Percentiles rank a stretch among this genome's conserved stretches.
These are phyloP conservation scores for Silene latifolia DNA, from an alignment of 148 eudicot genomes.

Conservation along the genomic window DNA sequence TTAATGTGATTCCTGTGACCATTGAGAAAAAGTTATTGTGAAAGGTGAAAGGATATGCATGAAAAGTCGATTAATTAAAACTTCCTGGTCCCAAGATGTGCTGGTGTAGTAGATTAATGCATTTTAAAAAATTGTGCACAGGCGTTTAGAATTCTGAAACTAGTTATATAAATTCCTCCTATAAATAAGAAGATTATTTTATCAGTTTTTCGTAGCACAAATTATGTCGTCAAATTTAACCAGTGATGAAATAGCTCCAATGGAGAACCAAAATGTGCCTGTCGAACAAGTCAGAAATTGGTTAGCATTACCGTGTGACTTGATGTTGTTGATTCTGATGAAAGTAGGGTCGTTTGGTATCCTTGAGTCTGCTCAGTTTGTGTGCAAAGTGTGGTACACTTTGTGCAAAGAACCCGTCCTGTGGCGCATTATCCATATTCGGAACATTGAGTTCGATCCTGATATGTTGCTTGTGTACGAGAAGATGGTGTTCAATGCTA, in stretches of 20 bases:
- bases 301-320: neutral
- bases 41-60: too few relatives aligned
- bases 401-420: constrained; percentile 59
- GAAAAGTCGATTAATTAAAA: too few relatives aligned
- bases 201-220: neutral
- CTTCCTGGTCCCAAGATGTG: too few relatives aligned
- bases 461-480: constrained; percentile 11
- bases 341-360: constrained; percentile 36
- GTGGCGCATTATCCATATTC: constrained; percentile 49
- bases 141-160: too few relatives aligned
- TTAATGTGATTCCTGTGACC: too few relatives aligned
- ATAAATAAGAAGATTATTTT: neutral
- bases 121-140: too few relatives aligned
- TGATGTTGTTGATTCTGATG: constrained; percentile 33
- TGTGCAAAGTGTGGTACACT: constrained; percentile 55
- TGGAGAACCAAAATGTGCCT: too few relatives aligned
- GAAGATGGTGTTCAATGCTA: constrained; percentile 31
- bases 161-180: neutral
- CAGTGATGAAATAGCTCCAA: neutral
- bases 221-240: neutral
- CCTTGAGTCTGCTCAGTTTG: constrained; percentile 47
- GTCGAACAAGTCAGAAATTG: neutral
- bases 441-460: constrained; percentile 7
- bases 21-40: too few relatives aligned
- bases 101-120: too few relatives aligned